A percentile compares a stretch with the other conserved stretches of the same genome.
Conservation (phyloP, 768 basidiomycete genomes). For the Termitomyces sp. region DNA sequence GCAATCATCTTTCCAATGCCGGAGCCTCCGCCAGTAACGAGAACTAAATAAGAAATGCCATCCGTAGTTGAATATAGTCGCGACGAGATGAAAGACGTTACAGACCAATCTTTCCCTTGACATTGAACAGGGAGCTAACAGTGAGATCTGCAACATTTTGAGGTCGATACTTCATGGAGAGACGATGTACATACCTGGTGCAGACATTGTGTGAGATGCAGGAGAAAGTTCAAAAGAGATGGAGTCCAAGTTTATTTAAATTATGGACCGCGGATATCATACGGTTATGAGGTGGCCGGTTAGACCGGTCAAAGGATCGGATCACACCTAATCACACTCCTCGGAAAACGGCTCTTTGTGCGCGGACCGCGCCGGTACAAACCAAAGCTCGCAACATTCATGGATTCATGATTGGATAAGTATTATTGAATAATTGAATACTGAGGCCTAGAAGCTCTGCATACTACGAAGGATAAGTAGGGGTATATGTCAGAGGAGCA, state of each 20-base stretch:
- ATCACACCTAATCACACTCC: too few species aligned
- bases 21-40: constrained; percentile 81
- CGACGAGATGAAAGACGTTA: background rate
- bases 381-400: too few species aligned
- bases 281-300: constrained; percentile 16
- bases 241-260: background rate
- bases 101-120: constrained; percentile 67
- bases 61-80: background rate
- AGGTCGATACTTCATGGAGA: background rate
- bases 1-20: constrained; percentile 88
- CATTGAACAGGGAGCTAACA: constrained; percentile 54
- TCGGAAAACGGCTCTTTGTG: too few species aligned
- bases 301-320: background rate
- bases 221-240: background rate
- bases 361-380: too few species aligned
- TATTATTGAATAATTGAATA: too few species aligned
- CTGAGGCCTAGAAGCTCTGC: too few species aligned
- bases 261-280: constrained; percentile 11
- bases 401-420: too few species aligned
- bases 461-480: too few species aligned
- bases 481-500: too few species aligned
- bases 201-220: constrained; percentile 13
- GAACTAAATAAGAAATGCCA: constrained; percentile 38
- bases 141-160: constrained; percentile 41
- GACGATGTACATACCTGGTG: constrained; percentile 14